Conservation (phyloP, 768 basidiomycete genomes). For the Trametes cingulata region DNA sequence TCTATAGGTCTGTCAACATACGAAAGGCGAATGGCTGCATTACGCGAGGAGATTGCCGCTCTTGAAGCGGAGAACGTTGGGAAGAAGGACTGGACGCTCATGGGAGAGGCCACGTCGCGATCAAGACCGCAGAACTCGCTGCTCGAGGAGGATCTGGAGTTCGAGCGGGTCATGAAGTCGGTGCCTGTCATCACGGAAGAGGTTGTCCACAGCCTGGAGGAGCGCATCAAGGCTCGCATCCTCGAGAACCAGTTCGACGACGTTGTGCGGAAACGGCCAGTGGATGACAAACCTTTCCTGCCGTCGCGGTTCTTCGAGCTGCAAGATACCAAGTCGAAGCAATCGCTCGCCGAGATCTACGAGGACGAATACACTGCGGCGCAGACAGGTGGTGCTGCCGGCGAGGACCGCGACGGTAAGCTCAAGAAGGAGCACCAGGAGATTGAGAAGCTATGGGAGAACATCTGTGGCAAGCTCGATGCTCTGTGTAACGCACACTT, state of each 20-base stretch:
- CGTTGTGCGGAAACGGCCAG: constrained; percentile 76
- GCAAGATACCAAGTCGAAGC: constrained; percentile 82
- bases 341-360: constrained; percentile 94
- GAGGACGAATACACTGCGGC: constrained; percentile 86
- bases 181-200: constrained; percentile 92
- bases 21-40: constrained; percentile 72
- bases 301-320: constrained; percentile 89
- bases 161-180: constrained; percentile 85
- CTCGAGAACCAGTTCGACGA: constrained; percentile 87
- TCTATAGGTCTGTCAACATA: constrained; percentile 67
- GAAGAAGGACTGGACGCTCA: constrained; percentile 88
- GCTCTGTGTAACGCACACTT: constrained; percentile 95
- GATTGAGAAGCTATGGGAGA: constrained; percentile 81
- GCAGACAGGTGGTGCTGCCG: constrained; percentile 51
- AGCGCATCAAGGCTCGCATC: constrained; percentile 87
- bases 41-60: constrained; percentile 76
- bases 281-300: constrained; percentile 86
- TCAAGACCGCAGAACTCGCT: constrained; percentile 88
- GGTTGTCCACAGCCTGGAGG: constrained; percentile 77
- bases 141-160: constrained; percentile 92
- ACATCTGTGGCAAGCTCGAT: constrained; percentile 85
- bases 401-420: constrained; percentile 86
- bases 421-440: constrained; percentile 87
- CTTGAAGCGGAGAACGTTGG: constrained; percentile 88
- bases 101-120: constrained; percentile 86